Evolutionary conservation across 805 yeast species (phyloP).

Genomic region (Candida maesae): DNA sequence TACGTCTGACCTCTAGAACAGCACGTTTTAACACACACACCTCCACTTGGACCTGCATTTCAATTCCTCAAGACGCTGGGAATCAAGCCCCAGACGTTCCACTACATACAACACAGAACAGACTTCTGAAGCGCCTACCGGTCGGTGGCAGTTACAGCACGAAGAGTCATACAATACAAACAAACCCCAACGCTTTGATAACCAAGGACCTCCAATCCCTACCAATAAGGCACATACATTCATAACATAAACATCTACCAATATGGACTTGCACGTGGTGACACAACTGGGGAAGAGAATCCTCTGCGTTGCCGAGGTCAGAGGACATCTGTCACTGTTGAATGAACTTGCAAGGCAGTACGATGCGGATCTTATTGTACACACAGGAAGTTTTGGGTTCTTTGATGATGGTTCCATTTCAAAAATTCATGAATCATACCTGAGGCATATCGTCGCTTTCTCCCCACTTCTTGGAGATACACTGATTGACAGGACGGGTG

Average conservation of each 20-base stretch:
- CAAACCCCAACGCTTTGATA: background rate
- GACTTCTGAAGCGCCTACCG: background rate
- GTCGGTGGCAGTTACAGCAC: background rate
- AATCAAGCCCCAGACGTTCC: background rate
- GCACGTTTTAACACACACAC: no score
- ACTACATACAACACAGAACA: background rate
- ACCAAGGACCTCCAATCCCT: background rate
- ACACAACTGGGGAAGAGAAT: constrained; percentile 34
- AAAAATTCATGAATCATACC: constrained; percentile 51
- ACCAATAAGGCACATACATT: no score
- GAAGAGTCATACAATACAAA: background rate
- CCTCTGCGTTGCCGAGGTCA: constrained; percentile 50
- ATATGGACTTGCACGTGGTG: constrained; percentile 21
- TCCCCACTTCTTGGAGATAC: constrained; percentile 52
- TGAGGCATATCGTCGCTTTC: constrained; percentile 64
- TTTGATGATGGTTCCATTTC: constrained; percentile 55
- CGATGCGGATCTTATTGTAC: constrained; percentile 52
- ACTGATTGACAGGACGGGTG: constrained; percentile 47
- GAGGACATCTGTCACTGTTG: constrained; percentile 48
- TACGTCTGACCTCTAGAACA: no score
- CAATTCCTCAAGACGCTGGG: no score
- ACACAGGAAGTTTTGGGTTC: constrained; percentile 80
- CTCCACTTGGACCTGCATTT: no score
- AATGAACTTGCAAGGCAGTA: constrained; percentile 46
- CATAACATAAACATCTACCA: no score